These are phyloP conservation scores for Penicillium manginii DNA, from an alignment of 495 filamentous ascomycete species.

Conservation along the genomic window DNA sequence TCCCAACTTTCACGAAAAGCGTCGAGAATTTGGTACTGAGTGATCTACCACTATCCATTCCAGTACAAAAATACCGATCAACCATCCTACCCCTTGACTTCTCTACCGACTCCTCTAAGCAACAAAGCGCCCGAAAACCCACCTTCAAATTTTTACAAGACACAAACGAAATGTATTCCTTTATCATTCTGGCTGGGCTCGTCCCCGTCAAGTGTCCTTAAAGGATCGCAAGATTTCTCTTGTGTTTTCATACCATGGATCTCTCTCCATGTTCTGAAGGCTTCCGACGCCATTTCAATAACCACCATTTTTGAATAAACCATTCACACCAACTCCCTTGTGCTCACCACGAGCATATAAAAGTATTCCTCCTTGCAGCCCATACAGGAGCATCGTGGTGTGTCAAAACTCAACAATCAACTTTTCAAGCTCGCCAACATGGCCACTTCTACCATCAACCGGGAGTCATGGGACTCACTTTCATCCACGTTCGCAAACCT, in stretches of 20 bases:
- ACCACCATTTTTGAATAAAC: conserved; percentile 12
- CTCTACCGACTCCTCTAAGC: conserved; percentile 3
- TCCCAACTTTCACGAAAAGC: neutral
- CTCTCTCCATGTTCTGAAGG: conserved; percentile 36
- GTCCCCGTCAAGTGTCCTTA: conserved; percentile 36
- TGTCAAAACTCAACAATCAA: neutral
- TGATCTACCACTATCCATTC: no score
- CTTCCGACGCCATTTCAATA: conserved; percentile 35
- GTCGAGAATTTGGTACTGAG: no score
- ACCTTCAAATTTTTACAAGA: conserved; percentile 3
- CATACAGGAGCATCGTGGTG: conserved; percentile 9
- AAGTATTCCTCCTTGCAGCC: neutral
- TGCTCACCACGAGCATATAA: conserved; percentile 6
- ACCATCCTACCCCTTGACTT: neutral
- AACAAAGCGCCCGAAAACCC: conserved; percentile 7
- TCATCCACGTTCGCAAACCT: conserved; percentile 45
- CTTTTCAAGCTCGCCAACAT: conserved; percentile 21
- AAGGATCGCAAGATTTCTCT: conserved; percentile 29
- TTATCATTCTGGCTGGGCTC: conserved; percentile 26
- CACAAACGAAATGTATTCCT: conserved; percentile 32
- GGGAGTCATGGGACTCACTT: conserved; percentile 48
- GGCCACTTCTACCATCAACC: conserved; percentile 29
- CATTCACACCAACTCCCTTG: conserved; percentile 4
- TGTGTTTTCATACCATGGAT: conserved; percentile 41
- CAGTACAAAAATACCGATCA: no score